phyloP scores from a whole-genome alignment of 2,329 filamentous ascomycete species.

The Fusarium brevicatenulatum region DNA sequence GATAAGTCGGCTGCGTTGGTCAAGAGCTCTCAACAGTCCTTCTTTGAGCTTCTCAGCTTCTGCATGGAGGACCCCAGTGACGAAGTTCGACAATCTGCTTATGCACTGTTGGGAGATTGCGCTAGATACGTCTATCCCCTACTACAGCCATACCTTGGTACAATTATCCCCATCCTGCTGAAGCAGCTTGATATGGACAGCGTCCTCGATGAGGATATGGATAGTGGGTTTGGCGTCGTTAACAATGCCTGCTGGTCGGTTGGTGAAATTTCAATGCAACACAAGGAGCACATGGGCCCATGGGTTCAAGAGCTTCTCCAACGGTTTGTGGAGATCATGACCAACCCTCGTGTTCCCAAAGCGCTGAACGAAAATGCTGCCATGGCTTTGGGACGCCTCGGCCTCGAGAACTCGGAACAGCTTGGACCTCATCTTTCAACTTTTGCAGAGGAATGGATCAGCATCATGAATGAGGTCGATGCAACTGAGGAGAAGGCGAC shows the following conservation, averaged over 20 bases:
- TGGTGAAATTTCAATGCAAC: constrained; percentile 88
- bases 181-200: constrained; percentile 86
- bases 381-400: constrained; percentile 89
- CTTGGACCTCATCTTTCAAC: constrained; percentile 81
- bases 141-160: constrained; percentile 77
- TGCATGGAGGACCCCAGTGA: constrained; percentile 93
- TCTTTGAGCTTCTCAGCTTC: constrained; percentile 90
- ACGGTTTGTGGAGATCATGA: constrained; percentile 82
- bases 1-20: constrained; percentile 81
- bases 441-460: constrained; percentile 85
- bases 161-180: constrained; percentile 83
- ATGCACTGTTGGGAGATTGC: constrained; percentile 93
- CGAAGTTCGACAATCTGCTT: constrained; percentile 95
- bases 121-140: constrained; percentile 91
- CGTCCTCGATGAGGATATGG: constrained; percentile 81
- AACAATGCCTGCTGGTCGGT: constrained; percentile 99
- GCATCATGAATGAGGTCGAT: constrained; percentile 83
- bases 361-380: constrained; percentile 94
- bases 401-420: constrained; percentile 78
- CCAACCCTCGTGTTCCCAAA: constrained; percentile 84
- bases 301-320: constrained; percentile 82
- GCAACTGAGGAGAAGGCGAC: constrained; percentile 94
- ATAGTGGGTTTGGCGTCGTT: constrained; percentile 88
- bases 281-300: constrained; percentile 77
- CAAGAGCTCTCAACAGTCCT: constrained; percentile 77